Evolutionary conservation across 2,329 filamentous ascomycete genomes (phyloP), one percentile per base, ranked within the genome.

Genomic region (Iodosphaeria phyllophila): DNA sequence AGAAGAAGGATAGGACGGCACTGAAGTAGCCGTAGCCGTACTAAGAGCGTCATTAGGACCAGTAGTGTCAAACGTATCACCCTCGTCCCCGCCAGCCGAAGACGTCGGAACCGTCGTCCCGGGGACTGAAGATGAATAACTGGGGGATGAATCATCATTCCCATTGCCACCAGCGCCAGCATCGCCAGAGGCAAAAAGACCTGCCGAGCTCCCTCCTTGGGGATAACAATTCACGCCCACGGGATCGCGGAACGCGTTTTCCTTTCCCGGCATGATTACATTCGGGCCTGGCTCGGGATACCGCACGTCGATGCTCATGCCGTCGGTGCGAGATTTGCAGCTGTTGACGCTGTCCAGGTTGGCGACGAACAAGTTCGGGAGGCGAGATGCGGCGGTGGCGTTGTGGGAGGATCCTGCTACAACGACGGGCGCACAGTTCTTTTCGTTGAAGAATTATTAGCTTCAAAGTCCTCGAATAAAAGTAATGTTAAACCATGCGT

Each of bases 321-420:
- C 58, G 1, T 34, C 37, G 5, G 67, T 72, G 1, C 34, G 37
- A 5, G 68, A 73, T 4, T 34, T 47, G 47, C 74, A 79, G 20
- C 49, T 48, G 31, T 62, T 61, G 20, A 44, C 39, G 12, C 37
- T 39, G 0, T 43, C 50, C 19, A 78, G 47, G 41, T 82, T 82
- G 33, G 67, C 70, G 4, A 74, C 62, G 37, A 76, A 78, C 57
- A 82, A 68, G 25, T 64, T 50, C 0, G 76, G 76, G 18, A 75
- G 64, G 9, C 10, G 20, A 4, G 42, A 17, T n/a, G 19, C 29
- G 16, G 24, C 26, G 10, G 11, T 43, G 18, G 54, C 42, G 32
- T 40, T 42, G 7, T 30, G 26, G 24, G 32, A 35, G 3, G 34
- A 35, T 20, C 35, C 40, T 2, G 56, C 54, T 23, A 82, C 54